These are phyloP conservation scores for Eucalyptus rudis DNA, from an alignment of 345 rosid species.

Conservation along the genomic window DNA sequence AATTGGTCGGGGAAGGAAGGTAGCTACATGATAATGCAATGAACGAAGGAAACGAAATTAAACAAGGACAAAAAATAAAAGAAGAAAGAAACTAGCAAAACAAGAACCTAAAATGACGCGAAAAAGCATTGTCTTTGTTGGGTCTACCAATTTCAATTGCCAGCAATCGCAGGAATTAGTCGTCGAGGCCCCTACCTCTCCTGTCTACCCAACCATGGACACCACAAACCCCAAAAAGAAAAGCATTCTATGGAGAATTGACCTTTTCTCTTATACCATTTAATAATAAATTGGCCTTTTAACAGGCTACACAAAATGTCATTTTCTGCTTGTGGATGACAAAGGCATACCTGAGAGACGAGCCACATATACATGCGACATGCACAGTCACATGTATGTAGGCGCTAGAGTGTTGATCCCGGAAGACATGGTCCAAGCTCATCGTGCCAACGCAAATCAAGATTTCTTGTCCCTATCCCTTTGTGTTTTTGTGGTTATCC, in stretches of 20 bases:
- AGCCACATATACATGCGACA: neutral
- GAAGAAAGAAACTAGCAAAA: neutral
- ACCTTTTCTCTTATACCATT: neutral
- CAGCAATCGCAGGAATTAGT: neutral
- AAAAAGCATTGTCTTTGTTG: neutral
- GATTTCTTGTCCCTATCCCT: neutral
- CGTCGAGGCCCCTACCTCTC: neutral
- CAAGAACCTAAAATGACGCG: neutral
- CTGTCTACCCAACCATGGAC: neutral
- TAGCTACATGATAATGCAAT: neutral
- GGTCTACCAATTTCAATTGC: neutral
- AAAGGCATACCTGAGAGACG: neutral
- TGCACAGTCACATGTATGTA: neutral
- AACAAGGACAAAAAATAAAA: neutral
- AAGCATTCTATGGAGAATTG: neutral
- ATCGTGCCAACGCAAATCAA: neutral
- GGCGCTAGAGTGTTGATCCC: neutral
- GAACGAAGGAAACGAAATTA: neutral
- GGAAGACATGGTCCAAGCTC: neutral
- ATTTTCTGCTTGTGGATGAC: neutral
- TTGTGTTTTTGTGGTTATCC: neutral
- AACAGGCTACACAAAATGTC: neutral
- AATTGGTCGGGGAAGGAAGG: neutral
- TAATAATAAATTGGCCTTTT: neutral
- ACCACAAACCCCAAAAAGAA: neutral